Percentiles rank a stretch among this genome's conserved stretches.
Evolutionary conservation across 176 grass and related monocot genomes (phyloP).

Genomic region (Eremochloa ophiuroides): DNA sequence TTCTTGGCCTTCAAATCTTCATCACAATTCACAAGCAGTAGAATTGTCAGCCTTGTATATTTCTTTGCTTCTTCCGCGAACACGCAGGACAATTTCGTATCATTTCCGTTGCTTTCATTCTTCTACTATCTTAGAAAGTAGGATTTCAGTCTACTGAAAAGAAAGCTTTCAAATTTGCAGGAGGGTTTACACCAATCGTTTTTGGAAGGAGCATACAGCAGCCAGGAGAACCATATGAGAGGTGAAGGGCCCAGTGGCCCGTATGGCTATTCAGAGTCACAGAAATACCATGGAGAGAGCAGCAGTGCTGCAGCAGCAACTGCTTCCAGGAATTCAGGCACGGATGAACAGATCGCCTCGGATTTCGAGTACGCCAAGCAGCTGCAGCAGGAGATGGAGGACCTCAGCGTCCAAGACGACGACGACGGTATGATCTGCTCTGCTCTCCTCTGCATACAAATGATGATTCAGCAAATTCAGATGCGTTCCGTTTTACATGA

Average conservation of each 20-base stretch:
- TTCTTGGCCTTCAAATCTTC: not conserved
- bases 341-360: slow-evolving; percentile 33
- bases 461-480: not conserved
- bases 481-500: not conserved
- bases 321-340: slow-evolving; percentile 16
- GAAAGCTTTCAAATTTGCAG: not conserved
- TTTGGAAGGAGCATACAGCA: not conserved
- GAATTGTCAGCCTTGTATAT: not conserved
- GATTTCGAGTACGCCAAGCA: slow-evolving; percentile 50
- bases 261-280: slow-evolving; percentile 8
- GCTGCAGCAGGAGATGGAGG: slow-evolving; percentile 59
- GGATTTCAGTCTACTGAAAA: not conserved
- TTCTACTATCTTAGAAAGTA: not conserved
- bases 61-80: not conserved
- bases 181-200: slow-evolving; percentile 42
- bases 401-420: slow-evolving; percentile 19
- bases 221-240: slow-evolving; percentile 11
- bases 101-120: not conserved
- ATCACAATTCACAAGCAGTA: too few relatives aligned
- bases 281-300: slow-evolving; percentile 39
- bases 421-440: slow-evolving; percentile 22
- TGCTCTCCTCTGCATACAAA: not conserved
- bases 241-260: not conserved
- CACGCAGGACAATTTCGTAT: not conserved
- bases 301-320: slow-evolving; percentile 14